Conservation (phyloP, 768 basidiomycete species). For the Hortiboletus flavorubellus region DNA sequence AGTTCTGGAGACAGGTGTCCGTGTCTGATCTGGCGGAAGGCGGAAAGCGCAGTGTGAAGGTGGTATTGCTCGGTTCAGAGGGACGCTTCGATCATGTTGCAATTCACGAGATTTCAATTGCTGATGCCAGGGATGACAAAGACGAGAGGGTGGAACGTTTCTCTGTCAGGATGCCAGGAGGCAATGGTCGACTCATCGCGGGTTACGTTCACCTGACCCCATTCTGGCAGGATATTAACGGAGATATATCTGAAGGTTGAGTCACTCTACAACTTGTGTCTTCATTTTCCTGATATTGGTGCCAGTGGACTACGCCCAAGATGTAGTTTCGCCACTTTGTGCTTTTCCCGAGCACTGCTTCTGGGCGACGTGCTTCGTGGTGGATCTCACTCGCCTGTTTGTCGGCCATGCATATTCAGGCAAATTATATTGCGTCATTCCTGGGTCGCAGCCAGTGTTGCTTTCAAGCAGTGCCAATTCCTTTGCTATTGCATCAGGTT, state of each 20-base stretch:
- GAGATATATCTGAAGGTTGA: constrained; percentile 47
- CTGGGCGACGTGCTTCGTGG: constrained; percentile 33
- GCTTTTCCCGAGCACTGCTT: constrained; percentile 62
- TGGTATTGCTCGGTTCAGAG: constrained; percentile 42
- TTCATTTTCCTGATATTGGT: constrained; percentile 8
- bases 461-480: constrained; percentile 64
- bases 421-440: constrained; percentile 54
- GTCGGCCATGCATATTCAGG: constrained; percentile 65
- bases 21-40: constrained; percentile 10
- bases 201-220: constrained; percentile 14
- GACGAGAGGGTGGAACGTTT: constrained; percentile 5
- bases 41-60: constrained; percentile 6
- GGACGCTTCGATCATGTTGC: constrained; percentile 33
- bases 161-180: constrained; percentile 28
- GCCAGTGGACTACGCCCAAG: constrained; percentile 19
- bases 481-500: constrained; percentile 67
- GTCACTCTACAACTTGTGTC: neutral
- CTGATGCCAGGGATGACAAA: neutral
- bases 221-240: constrained; percentile 44
- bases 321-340: constrained; percentile 25
- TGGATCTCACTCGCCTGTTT: constrained; percentile 34
- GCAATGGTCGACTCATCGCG: constrained; percentile 49
- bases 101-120: constrained; percentile 20
- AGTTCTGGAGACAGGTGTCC: constrained; percentile 30
- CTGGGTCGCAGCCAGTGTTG: constrained; percentile 25